A percentile compares a stretch with the other conserved stretches of the same genome.
These are phyloP conservation scores for Geoglossum glabrum DNA, from an alignment of 495 filamentous ascomycete species.

Conservation along the genomic window DNA sequence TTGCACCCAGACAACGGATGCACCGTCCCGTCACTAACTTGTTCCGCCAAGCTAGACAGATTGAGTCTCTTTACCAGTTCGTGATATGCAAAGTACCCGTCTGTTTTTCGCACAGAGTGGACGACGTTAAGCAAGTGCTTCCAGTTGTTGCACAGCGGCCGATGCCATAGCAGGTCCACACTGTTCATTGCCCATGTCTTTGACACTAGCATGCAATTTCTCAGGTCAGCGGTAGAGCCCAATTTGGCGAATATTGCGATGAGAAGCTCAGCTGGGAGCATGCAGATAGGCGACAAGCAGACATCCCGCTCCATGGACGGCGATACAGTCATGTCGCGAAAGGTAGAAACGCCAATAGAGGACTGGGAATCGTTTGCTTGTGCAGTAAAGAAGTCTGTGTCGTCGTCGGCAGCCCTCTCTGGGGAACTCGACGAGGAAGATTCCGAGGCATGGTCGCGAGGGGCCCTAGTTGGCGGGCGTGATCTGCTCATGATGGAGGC, in stretches of 20 bases:
- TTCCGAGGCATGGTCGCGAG: neutral
- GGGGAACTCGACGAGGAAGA: slow-evolving; percentile 74
- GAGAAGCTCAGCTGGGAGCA: slow-evolving; percentile 80
- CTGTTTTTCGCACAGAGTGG: slow-evolving; percentile 41
- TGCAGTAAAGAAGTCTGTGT: slow-evolving; percentile 77
- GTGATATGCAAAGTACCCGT: slow-evolving; percentile 66
- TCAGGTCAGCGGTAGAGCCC: slow-evolving; percentile 47
- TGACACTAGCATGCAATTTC: slow-evolving; percentile 79
- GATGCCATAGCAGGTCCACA: slow-evolving; percentile 87
- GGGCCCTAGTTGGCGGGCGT: neutral
- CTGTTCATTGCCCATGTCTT: slow-evolving; percentile 83
- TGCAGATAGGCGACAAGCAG: slow-evolving; percentile 51
- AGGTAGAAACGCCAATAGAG: slow-evolving; percentile 59
- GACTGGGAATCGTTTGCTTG: slow-evolving; percentile 79
- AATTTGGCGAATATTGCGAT: slow-evolving; percentile 85
- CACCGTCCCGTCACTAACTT: slow-evolving; percentile 80
- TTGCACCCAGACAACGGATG: slow-evolving; percentile 67
- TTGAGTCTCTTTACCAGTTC: slow-evolving; percentile 83
- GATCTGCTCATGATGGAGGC: slow-evolving; percentile 6
- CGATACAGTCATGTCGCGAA: slow-evolving; percentile 39
- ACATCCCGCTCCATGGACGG: slow-evolving; percentile 34
- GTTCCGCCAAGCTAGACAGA: slow-evolving; percentile 49
- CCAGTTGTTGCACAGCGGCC: slow-evolving; percentile 78
- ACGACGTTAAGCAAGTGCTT: slow-evolving; percentile 57
- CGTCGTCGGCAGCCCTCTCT: slow-evolving; percentile 55